Base-by-base conservation (phyloP, 1,139 yeast genomes). In the Yamadazyma membranifaciens region DNA sequence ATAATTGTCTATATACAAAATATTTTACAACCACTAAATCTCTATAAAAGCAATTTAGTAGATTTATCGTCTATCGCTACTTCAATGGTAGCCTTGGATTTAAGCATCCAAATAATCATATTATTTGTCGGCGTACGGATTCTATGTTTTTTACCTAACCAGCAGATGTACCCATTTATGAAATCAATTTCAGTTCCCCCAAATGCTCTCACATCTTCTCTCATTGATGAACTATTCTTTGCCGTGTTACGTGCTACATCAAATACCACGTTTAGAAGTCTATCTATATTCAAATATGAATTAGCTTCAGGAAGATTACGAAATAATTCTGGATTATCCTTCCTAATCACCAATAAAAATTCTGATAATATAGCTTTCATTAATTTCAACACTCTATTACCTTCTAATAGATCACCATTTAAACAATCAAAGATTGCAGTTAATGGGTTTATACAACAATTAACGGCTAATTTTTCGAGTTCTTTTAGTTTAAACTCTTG, bases 161-260 rank as follows among this genome's bases (percentile, higher is more conserved):
- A 57, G 5, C 72, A 76, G 12, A 89, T 69, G 54, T 78, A 82
- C 2, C 95, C 96, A 55, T 88, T 91, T 45, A 91, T 81, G 59
- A 76, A 84, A 45, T 83, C 84, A 25, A 91, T 76, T 56, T 91
- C 98, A 0, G 95, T 84, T 20, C 68, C 70, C 47, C 81, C 72
- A 40, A 80, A 66, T 47, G 73, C 67, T 35, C 78, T 59, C 1
- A 85, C 73, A 53, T 91, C 98, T 49, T 86, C 88, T 52, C 95
- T 74, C 98, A 91, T 92, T 2, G 96, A 87, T 7, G 94, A 81
- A 39, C 84, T 79, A 62, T 89, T 92, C 36, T 69, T 60, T 0
- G 76, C 72, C 17, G 83, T 73, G 29, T 54, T 37, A 44, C 71
- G 61, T 31, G 80, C 66, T 9, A 77, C 75, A 3, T 73, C 67